A percentile compares a stretch with the other conserved stretches of the same genome.
Evolutionary conservation across 768 basidiomycete genomes (phyloP).

Genomic region (Leccinum truebloodii): DNA sequence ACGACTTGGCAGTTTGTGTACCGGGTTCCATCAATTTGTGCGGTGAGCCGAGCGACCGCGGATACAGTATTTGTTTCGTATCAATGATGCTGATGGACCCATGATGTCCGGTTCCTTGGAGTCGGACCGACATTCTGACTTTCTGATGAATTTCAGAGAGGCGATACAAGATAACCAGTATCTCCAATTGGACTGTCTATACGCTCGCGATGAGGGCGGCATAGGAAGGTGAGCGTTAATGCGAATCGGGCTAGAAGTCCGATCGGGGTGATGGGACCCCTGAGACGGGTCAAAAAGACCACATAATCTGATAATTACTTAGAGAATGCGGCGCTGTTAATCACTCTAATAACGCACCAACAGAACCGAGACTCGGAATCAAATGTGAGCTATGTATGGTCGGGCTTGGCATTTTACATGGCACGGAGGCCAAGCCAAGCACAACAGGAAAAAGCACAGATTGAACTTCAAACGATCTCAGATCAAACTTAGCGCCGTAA

Average conservation of each 20-base stretch:
- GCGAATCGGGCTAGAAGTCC: neutral
- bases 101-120: neutral
- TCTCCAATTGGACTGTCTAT: neutral
- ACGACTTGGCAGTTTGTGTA: neutral
- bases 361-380: neutral
- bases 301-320: too few relatives aligned
- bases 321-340: too few relatives aligned
- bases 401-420: neutral
- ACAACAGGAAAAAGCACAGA: neutral
- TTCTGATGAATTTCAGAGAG: too few relatives aligned
- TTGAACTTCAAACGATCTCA: neutral
- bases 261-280: neutral
- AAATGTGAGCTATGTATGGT: neutral
- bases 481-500: neutral
- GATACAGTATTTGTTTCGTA: neutral
- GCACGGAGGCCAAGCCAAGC: neutral
- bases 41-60: neutral
- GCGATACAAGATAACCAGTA: neutral
- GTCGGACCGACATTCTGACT: neutral
- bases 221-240: neutral
- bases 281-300: neutral
- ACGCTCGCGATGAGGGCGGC: neutral
- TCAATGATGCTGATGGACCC: neutral
- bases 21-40: neutral
- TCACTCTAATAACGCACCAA: neutral